Percentiles rank a stretch among this genome's conserved stretches.
Conservation (phyloP, 257 asterid genomes). For the Rauvolfia tetraphylla region DNA sequence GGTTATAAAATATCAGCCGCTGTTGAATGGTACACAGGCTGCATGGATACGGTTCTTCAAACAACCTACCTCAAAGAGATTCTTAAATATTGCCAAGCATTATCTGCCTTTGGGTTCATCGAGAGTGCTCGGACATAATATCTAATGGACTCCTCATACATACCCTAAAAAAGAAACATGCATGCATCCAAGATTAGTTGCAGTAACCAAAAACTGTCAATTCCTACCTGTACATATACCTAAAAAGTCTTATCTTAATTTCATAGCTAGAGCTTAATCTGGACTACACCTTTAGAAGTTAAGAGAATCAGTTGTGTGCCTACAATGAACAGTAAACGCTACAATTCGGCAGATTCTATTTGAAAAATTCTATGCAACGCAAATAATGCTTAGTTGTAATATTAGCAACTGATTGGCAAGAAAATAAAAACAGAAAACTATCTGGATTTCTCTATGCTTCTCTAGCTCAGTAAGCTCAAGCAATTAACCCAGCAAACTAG, state of each 20-base stretch:
- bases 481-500: background rate
- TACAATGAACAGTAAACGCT: background rate
- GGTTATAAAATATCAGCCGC: constrained; percentile 5
- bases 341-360: background rate
- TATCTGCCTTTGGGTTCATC: constrained; percentile 97
- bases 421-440: background rate
- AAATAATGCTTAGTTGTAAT: background rate
- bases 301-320: background rate
- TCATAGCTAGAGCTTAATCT: background rate
- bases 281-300: background rate
- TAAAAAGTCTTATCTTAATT: too few relatives aligned
- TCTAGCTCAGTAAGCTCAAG: background rate
- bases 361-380: background rate
- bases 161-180: constrained; percentile 49
- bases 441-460: too few relatives aligned
- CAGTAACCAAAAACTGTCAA: background rate
- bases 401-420: background rate
- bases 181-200: background rate
- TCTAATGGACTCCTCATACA: constrained; percentile 94
- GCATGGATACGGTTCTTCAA: background rate
- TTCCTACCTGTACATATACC: background rate
- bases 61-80: constrained; percentile 72
- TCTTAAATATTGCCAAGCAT: constrained; percentile 98
- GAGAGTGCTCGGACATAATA: constrained; percentile 93
- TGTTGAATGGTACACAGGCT: background rate